These are phyloP conservation scores for Kodamaea alishanica DNA, from an alignment of 1,139 yeast species.

Conservation along the genomic window DNA sequence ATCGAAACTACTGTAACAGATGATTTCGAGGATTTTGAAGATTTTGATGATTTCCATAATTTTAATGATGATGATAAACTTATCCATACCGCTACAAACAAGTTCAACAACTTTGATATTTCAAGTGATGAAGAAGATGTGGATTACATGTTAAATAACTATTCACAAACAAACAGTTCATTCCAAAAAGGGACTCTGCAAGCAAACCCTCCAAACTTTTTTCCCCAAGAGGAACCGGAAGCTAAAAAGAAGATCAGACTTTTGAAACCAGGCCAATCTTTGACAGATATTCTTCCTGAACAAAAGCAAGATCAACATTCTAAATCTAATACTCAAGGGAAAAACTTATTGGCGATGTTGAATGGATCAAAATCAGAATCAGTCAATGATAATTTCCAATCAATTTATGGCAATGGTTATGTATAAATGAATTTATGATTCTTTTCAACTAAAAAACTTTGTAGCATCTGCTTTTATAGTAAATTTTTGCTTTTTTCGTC, in stretches of 20 bases:
- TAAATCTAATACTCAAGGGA: slow-evolving; percentile 11
- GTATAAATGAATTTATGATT: background rate
- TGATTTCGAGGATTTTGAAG: slow-evolving; percentile 18
- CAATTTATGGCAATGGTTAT: slow-evolving; percentile 12
- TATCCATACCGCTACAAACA: slow-evolving; percentile 12
- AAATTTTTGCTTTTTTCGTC: slow-evolving; percentile 3
- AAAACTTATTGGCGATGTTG: slow-evolving; percentile 15
- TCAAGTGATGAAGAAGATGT: slow-evolving; percentile 36
- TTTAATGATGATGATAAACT: slow-evolving; percentile 29
- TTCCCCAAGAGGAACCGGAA: slow-evolving; percentile 9
- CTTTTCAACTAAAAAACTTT: slow-evolving; percentile 10
- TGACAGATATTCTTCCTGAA: slow-evolving; percentile 13
- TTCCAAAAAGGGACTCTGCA: background rate
- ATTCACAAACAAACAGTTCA: background rate
- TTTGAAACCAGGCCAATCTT: slow-evolving; percentile 30
- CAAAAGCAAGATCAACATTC: slow-evolving; percentile 1
- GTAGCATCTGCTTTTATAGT: slow-evolving; percentile 11
- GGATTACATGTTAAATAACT: slow-evolving; percentile 11
- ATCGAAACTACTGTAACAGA: slow-evolving; percentile 7
- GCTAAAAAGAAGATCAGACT: slow-evolving; percentile 22
- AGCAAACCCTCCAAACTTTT: slow-evolving; percentile 8
- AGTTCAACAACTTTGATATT: slow-evolving; percentile 24
- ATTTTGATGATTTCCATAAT: slow-evolving; percentile 38
- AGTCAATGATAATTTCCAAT: slow-evolving; percentile 10
- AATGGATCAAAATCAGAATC: slow-evolving; percentile 9